These are phyloP conservation scores for Leptographium lundbergii DNA, from an alignment of 2,329 filamentous ascomycete species.

Conservation along the genomic window DNA sequence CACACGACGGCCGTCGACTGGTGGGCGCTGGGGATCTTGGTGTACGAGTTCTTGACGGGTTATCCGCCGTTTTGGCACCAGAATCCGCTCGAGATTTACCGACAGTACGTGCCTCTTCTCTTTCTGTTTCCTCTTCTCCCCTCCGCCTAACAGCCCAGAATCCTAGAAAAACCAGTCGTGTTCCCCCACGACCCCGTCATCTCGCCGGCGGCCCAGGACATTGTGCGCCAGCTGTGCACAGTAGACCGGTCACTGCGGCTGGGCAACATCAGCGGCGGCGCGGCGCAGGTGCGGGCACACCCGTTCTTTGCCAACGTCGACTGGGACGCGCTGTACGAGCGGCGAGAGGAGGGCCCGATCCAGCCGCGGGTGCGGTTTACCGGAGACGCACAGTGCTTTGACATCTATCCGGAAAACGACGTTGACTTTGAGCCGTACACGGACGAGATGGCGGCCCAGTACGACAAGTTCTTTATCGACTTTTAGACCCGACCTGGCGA, in stretches of 20 bases:
- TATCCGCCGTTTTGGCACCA: conserved; percentile 82
- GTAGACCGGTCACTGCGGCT: conserved; percentile 66
- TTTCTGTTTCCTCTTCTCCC: not conserved
- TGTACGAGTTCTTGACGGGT: conserved; percentile 75
- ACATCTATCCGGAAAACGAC: conserved; percentile 69
- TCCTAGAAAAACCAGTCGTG: conserved; percentile 63
- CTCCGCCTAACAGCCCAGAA: conserved; percentile 31
- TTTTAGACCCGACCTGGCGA: conserved; percentile 33
- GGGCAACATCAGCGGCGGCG: conserved; percentile 67
- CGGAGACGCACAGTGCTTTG: conserved; percentile 70
- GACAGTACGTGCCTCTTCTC: conserved; percentile 39
- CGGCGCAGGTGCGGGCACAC: conserved; percentile 58
- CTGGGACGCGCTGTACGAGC: conserved; percentile 60
- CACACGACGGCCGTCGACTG: conserved; percentile 69
- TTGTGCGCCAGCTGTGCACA: conserved; percentile 65
- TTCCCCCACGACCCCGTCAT: conserved; percentile 58
- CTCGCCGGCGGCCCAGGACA: conserved; percentile 56
- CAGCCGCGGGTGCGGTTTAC: conserved; percentile 60
- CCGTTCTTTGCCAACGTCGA: conserved; percentile 61
- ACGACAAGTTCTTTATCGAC: conserved; percentile 58
- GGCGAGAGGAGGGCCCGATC: conserved; percentile 56
- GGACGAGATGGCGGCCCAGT: conserved; percentile 53
- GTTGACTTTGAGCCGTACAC: conserved; percentile 53
- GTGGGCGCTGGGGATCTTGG: conserved; percentile 76
- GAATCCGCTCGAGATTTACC: conserved; percentile 79